Evolutionary conservation across 768 basidiomycete species (phyloP), one percentile per base, ranked within the genome.

Genomic region (Tulasnella sp.): DNA sequence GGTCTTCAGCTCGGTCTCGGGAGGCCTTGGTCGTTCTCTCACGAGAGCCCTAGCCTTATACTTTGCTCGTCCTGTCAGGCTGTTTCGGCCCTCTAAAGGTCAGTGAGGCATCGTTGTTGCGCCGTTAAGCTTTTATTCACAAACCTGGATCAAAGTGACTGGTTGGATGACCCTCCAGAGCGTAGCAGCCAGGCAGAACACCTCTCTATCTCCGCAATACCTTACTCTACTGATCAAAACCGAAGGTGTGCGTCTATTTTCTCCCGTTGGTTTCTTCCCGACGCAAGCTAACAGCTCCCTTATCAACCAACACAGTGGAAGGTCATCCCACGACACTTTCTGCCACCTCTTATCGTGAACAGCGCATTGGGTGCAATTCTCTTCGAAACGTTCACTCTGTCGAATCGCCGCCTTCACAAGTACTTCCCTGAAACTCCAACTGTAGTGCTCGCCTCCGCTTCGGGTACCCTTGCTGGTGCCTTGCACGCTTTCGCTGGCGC

Each of bases 321-420:
- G 22, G 66, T 74, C 40, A 74, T 74, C 37, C 74, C 74, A n/a
- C 63, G 74, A 5, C 74, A 74, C 63, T 74, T 74, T 41, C 26
- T 74, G 19, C 74, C 74, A 12, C 74, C 74, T 59, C 72, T 74
- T 11, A 39, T 74, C 62, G 65, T 74, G 19, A 74, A 74, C 64
- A 68, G 74, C 47, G 44, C 41, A 0, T 66, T 74, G n/a, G 74
- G 74, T 14, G 63, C 66, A 5, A 26, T 74, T 42, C 74, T 74
- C n/a, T 74, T 74, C 72, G 64, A 75, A 36, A 36, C 74, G 16
- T 74, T 75, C 29, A 67, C 74, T n/a, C 34, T 42, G 7, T 65
- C 59, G 9, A 47, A 69, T 40, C 32, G 62, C n/a, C n/a, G 16
- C 5, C 67, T 74, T 11, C 35, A 40, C 66, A 29, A 59, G 9